A percentile compares a stretch with the other conserved stretches of the same genome.
These are phyloP conservation scores for Curvularia eragrostidis DNA, from an alignment of 2,329 filamentous ascomycete genomes.

Conservation along the genomic window DNA sequence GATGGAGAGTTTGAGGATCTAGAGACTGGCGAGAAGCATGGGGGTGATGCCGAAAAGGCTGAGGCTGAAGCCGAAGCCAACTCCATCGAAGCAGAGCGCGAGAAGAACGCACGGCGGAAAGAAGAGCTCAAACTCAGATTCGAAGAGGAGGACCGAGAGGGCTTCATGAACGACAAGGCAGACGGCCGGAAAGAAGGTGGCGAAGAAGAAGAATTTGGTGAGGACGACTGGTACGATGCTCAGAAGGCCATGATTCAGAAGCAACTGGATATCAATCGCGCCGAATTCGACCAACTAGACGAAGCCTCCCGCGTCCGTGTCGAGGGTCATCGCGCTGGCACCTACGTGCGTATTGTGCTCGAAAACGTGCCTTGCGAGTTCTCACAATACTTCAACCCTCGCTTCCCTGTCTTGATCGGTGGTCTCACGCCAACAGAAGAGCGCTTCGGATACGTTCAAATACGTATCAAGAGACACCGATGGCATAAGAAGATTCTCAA, in stretches of 20 bases:
- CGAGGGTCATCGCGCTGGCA: conserved; percentile 89
- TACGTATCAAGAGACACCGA: conserved; percentile 93
- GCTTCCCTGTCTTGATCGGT: conserved; percentile 84
- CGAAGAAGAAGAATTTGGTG: conserved; percentile 81
- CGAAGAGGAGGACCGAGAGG: conserved; percentile 97
- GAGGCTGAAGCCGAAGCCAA: conserved; percentile 55
- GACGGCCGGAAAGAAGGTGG: conserved; percentile 73
- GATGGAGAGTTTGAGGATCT: conserved; percentile 87
- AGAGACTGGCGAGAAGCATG: conserved; percentile 73
- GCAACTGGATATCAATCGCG: conserved; percentile 94
- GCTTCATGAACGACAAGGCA: conserved; percentile 88
- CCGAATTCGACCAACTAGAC: conserved; percentile 88
- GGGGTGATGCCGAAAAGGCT: conserved; percentile 49
- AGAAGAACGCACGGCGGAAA: conserved; percentile 87
- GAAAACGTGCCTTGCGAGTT: conserved; percentile 93
- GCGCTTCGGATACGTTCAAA: conserved; percentile 92
- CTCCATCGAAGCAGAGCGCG: conserved; percentile 83
- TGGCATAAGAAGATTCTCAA: conserved; percentile 99
- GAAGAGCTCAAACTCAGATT: conserved; percentile 94
- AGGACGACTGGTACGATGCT: conserved; percentile 98
- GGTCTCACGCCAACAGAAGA: conserved; percentile 94
- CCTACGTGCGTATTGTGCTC: conserved; percentile 89
- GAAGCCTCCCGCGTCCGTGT: conserved; percentile 81
- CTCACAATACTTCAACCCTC: conserved; percentile 78
- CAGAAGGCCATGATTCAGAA: conserved; percentile 96